Evolutionary conservation across 805 yeast genomes (phyloP).

Genomic region (Danielia reshetovae): DNA sequence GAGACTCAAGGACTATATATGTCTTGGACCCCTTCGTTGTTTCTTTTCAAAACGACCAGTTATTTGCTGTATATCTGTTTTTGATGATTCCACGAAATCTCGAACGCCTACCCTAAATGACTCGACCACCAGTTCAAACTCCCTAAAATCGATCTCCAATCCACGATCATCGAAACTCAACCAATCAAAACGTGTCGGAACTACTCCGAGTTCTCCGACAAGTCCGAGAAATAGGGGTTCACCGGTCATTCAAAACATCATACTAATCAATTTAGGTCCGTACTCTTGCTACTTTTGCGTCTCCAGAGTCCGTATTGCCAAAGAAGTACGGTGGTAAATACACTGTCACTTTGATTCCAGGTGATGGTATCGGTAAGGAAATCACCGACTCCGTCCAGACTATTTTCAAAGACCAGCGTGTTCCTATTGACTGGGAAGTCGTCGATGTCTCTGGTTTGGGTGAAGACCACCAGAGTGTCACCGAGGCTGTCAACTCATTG

Average conservation of each 20-base stretch:
- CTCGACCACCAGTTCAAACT: too few species aligned
- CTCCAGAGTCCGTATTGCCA: conserved; percentile 66
- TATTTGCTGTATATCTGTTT: neutral
- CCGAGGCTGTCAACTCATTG: conserved; percentile 83
- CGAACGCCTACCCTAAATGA: too few species aligned
- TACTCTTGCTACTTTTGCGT: conserved; percentile 52
- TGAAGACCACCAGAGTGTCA: conserved; percentile 52
- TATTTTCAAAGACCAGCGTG: conserved; percentile 79
- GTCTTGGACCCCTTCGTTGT: too few species aligned
- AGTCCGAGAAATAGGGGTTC: too few species aligned
- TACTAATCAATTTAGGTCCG: conserved; percentile 37
- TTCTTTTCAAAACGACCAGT: too few species aligned
- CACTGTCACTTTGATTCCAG: conserved; percentile 93
- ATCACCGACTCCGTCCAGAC: conserved; percentile 90
- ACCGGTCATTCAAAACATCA: too few species aligned
- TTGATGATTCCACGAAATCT: too few species aligned
- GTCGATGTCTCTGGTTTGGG: conserved; percentile 37
- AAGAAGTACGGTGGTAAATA: conserved; percentile 93
- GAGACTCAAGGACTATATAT: too few species aligned
- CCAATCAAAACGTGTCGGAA: too few species aligned
- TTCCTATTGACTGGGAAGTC: conserved; percentile 91
- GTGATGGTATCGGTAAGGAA: conserved; percentile 98
- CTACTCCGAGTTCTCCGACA: too few species aligned
- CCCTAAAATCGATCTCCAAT: too few species aligned
- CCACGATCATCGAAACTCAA: too few species aligned